Percentiles rank a stretch among this genome's conserved stretches.
These are phyloP conservation scores for Leishmania tarentolae DNA, from an alignment of 208 protist genomes.

Conservation along the genomic window DNA sequence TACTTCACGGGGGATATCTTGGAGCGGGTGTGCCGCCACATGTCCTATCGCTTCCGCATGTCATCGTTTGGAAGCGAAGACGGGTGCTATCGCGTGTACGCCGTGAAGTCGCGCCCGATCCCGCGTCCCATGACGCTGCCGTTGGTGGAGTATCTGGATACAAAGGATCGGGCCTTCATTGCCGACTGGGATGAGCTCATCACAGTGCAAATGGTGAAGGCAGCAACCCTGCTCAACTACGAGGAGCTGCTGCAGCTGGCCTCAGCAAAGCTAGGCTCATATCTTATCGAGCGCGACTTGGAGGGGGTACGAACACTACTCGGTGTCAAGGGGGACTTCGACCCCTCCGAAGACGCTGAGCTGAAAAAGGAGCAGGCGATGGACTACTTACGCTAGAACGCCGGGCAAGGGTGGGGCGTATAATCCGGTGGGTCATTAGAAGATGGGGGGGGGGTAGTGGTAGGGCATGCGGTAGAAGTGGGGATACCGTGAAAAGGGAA, in stretches of 20 bases:
- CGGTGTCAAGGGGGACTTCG: constrained; percentile 90
- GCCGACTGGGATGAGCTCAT: constrained; percentile 75
- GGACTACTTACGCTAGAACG: constrained; percentile 24
- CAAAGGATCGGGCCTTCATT: constrained; percentile 63
- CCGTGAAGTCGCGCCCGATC: constrained; percentile 55
- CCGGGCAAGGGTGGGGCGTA: background rate
- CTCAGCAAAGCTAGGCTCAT: constrained; percentile 81
- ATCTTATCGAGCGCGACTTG: constrained; percentile 82
- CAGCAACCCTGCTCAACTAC: constrained; percentile 88
- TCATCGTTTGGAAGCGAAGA: constrained; percentile 44
- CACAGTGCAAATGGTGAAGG: constrained; percentile 82
- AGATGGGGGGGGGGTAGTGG: background rate
- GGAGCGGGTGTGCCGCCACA: constrained; percentile 72
- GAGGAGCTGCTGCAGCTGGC: constrained; percentile 85
- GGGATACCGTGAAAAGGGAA: background rate
- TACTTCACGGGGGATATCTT: constrained; percentile 71
- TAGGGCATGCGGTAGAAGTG: too few relatives aligned
- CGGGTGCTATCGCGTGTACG: constrained; percentile 44
- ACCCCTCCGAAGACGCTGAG: constrained; percentile 76
- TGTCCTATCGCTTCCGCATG: constrained; percentile 72
- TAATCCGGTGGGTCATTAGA: background rate
- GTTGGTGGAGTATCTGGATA: constrained; percentile 74
- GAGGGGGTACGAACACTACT: constrained; percentile 87
- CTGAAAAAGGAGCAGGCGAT: constrained; percentile 78
- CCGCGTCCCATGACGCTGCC: constrained; percentile 79